Percentiles rank a stretch among this genome's conserved stretches.
These are phyloP conservation scores for Coemansia umbellata DNA, from an alignment of 192 early-diverging fungal species.

Conservation along the genomic window DNA sequence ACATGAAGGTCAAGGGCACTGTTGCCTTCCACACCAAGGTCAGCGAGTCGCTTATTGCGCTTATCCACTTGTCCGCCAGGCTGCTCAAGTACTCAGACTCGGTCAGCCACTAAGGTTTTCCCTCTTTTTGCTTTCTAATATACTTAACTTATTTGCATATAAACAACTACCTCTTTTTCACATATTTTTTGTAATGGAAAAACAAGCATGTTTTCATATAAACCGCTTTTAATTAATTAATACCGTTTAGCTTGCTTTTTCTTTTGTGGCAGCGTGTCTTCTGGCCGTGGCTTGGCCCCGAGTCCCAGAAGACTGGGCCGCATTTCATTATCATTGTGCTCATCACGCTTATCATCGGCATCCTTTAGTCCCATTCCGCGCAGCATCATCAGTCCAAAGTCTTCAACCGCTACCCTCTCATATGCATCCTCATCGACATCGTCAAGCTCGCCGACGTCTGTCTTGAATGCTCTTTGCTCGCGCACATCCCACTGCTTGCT, in stretches of 20 bases:
- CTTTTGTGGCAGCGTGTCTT: neutral
- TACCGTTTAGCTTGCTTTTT: neutral
- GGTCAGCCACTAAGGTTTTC: neutral
- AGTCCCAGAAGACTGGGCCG: slow-evolving; percentile 75
- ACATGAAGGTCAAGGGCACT: slow-evolving; percentile 30
- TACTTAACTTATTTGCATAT: neutral
- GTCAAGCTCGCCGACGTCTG: slow-evolving; percentile 3
- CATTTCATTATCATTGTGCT: neutral
- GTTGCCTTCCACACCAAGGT: slow-evolving; percentile 26
- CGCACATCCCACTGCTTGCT: neutral
- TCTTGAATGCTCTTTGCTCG: neutral
- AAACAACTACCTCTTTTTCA: neutral
- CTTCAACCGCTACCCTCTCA: slow-evolving; percentile 78
- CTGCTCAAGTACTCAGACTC: slow-evolving; percentile 24
- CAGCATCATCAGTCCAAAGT: slow-evolving; percentile 82
- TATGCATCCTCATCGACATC: slow-evolving; percentile 59
- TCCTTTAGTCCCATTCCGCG: slow-evolving; percentile 88
- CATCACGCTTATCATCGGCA: neutral
- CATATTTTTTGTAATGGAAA: no score
- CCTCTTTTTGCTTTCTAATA: neutral
- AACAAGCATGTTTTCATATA: no score
- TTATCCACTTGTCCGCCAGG: slow-evolving; percentile 24
- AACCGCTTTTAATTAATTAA: neutral
- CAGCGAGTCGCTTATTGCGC: slow-evolving; percentile 31
- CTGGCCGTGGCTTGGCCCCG: slow-evolving; percentile 65